phyloP scores from a whole-genome alignment of 2,329 filamentous ascomycete genomes.

The Colletotrichum chrysophilum region DNA sequence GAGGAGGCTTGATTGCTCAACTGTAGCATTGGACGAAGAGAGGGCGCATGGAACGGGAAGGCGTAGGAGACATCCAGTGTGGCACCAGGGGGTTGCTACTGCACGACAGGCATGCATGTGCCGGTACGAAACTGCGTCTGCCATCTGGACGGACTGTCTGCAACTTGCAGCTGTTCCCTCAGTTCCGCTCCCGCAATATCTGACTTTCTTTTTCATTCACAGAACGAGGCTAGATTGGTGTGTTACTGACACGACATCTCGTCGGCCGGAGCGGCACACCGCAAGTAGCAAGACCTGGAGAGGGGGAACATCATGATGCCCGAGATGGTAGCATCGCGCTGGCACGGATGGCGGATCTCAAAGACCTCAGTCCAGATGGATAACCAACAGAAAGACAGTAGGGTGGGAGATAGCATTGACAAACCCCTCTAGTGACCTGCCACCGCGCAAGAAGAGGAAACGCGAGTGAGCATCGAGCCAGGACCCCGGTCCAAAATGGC shows the following conservation, averaged over 20 bases:
- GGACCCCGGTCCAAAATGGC: conserved; percentile 4
- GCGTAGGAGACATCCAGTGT: not conserved
- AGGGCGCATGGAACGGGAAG: not conserved
- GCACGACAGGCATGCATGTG: conserved; percentile 5
- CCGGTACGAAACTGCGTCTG: not conserved
- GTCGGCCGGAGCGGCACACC: not conserved
- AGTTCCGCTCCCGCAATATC: not conserved
- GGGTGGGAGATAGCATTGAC: not conserved
- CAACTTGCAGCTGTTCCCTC: not conserved
- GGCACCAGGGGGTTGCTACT: not conserved
- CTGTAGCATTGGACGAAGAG: not conserved
- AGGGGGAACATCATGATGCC: not conserved
- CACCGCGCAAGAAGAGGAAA: not conserved
- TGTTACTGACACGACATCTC: not conserved
- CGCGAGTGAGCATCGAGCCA: conserved; percentile 6
- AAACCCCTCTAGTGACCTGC: not conserved
- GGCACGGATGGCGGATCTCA: not conserved
- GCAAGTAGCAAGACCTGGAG: not conserved
- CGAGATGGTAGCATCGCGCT: not conserved
- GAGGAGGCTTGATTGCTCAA: not conserved
- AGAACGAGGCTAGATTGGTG: not conserved
- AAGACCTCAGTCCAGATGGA: not conserved
- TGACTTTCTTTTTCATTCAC: not conserved
- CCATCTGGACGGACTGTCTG: not conserved
- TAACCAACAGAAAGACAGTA: not conserved